phyloP scores from a whole-genome alignment of 352 stramenopile species.

The Phytophthora vignae region DNA sequence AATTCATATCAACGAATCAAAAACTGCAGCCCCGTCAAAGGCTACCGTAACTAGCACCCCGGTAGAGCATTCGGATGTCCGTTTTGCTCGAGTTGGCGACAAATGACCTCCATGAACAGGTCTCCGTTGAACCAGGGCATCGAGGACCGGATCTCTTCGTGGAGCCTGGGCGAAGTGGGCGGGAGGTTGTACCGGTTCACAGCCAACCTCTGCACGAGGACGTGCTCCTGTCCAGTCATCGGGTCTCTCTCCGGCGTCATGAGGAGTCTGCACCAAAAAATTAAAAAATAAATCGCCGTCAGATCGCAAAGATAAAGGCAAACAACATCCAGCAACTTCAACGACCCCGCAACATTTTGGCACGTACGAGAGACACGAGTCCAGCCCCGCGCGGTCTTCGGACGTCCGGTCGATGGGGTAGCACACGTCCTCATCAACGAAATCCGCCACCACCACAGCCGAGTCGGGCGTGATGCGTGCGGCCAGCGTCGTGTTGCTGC shows the following conservation, averaged over 20 bases:
- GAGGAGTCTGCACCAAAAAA: slow-evolving; percentile 32
- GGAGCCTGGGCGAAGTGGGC: slow-evolving; percentile 50
- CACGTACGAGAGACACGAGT: slow-evolving; percentile 46
- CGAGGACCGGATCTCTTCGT: slow-evolving; percentile 58
- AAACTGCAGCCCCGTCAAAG: too few species aligned
- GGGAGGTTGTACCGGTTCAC: slow-evolving; percentile 61
- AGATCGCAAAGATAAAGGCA: slow-evolving; percentile 13
- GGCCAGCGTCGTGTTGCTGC: slow-evolving; percentile 52
- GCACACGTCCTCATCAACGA: slow-evolving; percentile 51
- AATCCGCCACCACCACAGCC: slow-evolving; percentile 56
- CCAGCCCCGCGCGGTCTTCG: slow-evolving; percentile 32
- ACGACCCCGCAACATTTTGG: slow-evolving; percentile 17
- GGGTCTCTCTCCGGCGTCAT: slow-evolving; percentile 45
- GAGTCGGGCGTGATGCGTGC: slow-evolving; percentile 38
- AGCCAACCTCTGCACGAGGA: slow-evolving; percentile 58
- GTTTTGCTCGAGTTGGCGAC: slow-evolving; percentile 50
- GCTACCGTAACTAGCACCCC: not conserved
- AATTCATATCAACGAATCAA: too few species aligned
- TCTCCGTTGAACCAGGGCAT: slow-evolving; percentile 68
- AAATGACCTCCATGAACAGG: slow-evolving; percentile 65
- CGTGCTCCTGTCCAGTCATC: slow-evolving; percentile 40
- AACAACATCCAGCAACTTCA: slow-evolving; percentile 14
- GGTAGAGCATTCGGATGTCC: slow-evolving; percentile 12
- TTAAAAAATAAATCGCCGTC: slow-evolving; percentile 7
- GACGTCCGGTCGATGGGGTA: slow-evolving; percentile 39